These are phyloP conservation scores for Bocquillonia castaneifolia DNA, from an alignment of 441 rosid genomes.

Conservation along the genomic window DNA sequence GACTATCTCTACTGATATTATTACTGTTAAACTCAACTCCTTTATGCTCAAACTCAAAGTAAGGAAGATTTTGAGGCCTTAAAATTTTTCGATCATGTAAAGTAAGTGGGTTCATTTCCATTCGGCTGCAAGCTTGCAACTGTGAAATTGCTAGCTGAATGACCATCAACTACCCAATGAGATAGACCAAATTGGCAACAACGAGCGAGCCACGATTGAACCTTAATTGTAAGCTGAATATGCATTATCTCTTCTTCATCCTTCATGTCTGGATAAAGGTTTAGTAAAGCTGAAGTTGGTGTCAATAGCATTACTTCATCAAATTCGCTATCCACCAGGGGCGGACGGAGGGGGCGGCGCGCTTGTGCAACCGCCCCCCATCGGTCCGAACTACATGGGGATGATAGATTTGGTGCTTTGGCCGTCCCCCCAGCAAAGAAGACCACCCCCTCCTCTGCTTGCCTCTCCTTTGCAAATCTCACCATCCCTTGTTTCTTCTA, in stretches of 20 bases:
- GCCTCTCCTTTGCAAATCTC: too few species aligned
- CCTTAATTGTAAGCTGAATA: slow-evolving; percentile 18
- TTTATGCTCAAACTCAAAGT: slow-evolving; percentile 3
- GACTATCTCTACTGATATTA: background rate
- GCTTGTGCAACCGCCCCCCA: too few species aligned
- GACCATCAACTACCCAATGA: slow-evolving; percentile 17
- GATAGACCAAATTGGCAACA: slow-evolving; percentile 9
- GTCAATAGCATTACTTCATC: slow-evolving; percentile 10
- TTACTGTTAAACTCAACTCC: slow-evolving; percentile 10
- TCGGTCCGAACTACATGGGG: too few species aligned
- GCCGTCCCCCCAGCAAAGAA: too few species aligned
- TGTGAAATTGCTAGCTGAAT: slow-evolving; percentile 13
- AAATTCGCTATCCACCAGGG: background rate
- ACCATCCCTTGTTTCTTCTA: too few species aligned
- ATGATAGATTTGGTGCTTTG: too few species aligned
- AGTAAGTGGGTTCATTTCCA: slow-evolving; percentile 11
- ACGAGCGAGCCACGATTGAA: slow-evolving; percentile 19
- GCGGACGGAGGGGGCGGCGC: too few species aligned
- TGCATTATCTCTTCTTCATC: slow-evolving; percentile 14
- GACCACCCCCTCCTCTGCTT: too few species aligned
- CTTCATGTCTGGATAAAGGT: slow-evolving; percentile 19
- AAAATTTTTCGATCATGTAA: slow-evolving; percentile 9
- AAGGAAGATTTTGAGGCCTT: background rate
- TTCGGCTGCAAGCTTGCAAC: slow-evolving; percentile 15
- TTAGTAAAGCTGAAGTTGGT: slow-evolving; percentile 11